Percentiles rank a stretch among this genome's conserved stretches.
Conservation (phyloP, 2,329 filamentous ascomycete genomes). For the Sphaerulina musiva region DNA sequence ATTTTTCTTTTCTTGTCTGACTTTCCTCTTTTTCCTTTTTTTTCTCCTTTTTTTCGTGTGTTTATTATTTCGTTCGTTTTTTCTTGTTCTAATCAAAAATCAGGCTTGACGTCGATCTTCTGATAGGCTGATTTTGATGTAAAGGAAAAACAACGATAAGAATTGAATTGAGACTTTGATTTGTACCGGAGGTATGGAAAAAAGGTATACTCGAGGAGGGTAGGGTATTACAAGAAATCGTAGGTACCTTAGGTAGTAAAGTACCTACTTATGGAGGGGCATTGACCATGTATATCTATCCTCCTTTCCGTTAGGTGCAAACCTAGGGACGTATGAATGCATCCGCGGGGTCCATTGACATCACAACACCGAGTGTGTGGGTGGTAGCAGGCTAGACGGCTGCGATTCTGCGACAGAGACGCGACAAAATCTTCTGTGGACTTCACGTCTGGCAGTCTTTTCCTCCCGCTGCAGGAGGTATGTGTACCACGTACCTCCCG, state of each 20-base stretch:
- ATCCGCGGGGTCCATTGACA: neutral
- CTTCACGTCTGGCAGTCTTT: neutral
- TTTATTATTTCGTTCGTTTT: too few species aligned
- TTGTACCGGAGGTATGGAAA: too few species aligned
- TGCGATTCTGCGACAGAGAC: neutral
- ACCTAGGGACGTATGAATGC: neutral
- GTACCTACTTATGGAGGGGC: neutral
- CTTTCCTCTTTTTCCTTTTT: neutral
- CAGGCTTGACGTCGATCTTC: neutral
- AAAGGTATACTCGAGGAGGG: too few species aligned
- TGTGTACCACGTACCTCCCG: too few species aligned
- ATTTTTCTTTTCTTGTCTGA: conserved; percentile 1
- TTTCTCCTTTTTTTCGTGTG: too few species aligned
- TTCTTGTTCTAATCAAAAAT: too few species aligned
- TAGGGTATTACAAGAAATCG: too few species aligned
- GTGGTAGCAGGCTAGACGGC: neutral
- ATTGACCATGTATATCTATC: neutral
- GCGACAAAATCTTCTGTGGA: neutral
- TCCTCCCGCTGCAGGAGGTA: too few species aligned
- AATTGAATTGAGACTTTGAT: too few species aligned
- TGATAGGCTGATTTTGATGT: conserved; percentile 6
- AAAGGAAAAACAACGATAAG: too few species aligned
- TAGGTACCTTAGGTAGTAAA: too few species aligned
- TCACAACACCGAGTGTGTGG: neutral
- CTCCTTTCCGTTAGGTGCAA: too few species aligned